Percentiles rank a stretch among this genome's conserved stretches.
phyloP scores from a whole-genome alignment of 139 green algal genomes.

The Closterium sp. region DNA sequence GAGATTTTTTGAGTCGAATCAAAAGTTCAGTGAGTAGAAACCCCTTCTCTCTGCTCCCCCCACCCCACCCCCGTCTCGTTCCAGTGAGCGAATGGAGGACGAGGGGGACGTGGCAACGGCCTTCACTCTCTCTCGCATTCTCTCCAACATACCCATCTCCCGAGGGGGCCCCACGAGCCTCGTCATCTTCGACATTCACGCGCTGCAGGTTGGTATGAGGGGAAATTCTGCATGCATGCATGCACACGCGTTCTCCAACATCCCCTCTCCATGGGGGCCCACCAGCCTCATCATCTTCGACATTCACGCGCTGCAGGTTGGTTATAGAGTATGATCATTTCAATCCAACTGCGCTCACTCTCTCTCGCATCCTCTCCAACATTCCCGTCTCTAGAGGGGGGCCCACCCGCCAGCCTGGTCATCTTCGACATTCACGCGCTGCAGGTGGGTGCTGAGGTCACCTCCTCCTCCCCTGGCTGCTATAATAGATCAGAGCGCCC shows the following conservation, averaged over 20 bases:
- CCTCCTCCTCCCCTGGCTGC: no score
- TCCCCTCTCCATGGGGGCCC: conserved; percentile 88
- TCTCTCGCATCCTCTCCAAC: conserved; percentile 93
- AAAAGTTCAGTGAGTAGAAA: no score
- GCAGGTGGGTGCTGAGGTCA: no score
- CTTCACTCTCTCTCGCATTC: conserved; percentile 91
- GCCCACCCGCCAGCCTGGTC: conserved; percentile 86
- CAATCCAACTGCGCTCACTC: conserved; percentile 85
- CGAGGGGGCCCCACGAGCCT: conserved; percentile 85
- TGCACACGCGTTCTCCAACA: conserved; percentile 92
- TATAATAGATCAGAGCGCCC: no score
- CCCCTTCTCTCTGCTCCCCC: no score
- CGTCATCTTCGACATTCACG: conserved; percentile 99
- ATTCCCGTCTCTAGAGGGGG: conserved; percentile 89
- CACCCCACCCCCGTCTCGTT: not conserved
- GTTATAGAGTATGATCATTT: conserved; percentile 58
- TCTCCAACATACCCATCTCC: conserved; percentile 91
- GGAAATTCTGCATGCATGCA: no score
- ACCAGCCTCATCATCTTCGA: conserved; percentile 91
- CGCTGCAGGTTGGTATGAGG: conserved; percentile 63
- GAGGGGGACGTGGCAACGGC: conserved; percentile 77
- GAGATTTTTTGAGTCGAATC: no score
- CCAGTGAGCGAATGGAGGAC: conserved; percentile 57
- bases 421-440: conserved; percentile 99
- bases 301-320: conserved; percentile 83